These are phyloP conservation scores for Cyathus striatus DNA, from an alignment of 768 basidiomycete genomes.

Conservation along the genomic window DNA sequence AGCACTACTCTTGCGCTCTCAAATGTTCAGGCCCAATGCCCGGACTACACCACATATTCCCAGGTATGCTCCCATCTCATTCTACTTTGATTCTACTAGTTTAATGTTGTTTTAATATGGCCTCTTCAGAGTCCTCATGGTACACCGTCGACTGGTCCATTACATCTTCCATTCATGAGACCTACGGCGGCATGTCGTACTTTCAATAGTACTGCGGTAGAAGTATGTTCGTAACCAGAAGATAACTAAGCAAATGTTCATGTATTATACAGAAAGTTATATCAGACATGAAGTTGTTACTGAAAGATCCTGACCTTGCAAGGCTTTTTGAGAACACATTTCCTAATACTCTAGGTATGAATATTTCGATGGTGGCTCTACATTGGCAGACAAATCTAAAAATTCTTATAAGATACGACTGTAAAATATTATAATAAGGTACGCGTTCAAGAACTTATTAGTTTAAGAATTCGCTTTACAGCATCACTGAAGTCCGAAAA, in stretches of 20 bases:
- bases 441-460: constrained; percentile 6
- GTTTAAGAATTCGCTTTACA: not conserved
- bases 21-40: constrained; percentile 39
- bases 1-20: constrained; percentile 18
- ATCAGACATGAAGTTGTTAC: constrained; percentile 60
- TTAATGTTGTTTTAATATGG: constrained; percentile 1
- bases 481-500: constrained; percentile 62
- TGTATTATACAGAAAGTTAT: constrained; percentile 51
- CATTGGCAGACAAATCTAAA: no score
- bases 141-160: constrained; percentile 50
- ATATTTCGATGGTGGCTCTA: no score
- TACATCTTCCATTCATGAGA: constrained; percentile 69
- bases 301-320: constrained; percentile 76
- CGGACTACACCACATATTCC: constrained; percentile 58
- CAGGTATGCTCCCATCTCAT: constrained; percentile 26
- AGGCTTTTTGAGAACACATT: constrained; percentile 80
- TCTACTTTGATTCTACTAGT: not conserved
- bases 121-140: constrained; percentile 50
- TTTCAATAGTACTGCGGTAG: constrained; percentile 71
- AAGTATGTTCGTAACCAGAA: constrained; percentile 34
- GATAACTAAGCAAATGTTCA: not conserved
- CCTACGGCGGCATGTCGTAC: constrained; percentile 66
- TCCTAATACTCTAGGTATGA: constrained; percentile 72
- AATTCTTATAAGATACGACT: constrained; percentile 60
- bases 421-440: constrained; percentile 71